Conservation (phyloP, 179 eudicot genomes). For the Vitellaria paradoxa region DNA sequence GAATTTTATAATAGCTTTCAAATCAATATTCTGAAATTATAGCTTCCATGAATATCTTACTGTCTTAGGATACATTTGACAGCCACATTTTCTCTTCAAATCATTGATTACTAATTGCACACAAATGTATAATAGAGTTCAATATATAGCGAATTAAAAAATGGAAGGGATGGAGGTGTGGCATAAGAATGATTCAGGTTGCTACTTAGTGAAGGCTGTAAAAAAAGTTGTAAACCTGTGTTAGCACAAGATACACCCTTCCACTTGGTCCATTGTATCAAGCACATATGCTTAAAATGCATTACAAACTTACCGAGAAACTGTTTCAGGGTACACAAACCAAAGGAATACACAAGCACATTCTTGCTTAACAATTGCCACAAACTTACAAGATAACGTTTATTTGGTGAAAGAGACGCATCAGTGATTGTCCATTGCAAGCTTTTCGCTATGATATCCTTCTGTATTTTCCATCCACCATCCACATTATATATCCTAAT, state of each 20-base stretch:
- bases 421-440: slow-evolving; percentile 90
- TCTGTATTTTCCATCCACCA: slow-evolving; percentile 66
- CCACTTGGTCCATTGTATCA: neutral
- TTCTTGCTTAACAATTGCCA: slow-evolving; percentile 5
- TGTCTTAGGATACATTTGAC: too few species aligned
- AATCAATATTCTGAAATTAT: neutral
- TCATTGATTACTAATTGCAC: neutral
- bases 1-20: neutral
- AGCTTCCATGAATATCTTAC: neutral
- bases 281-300: neutral
- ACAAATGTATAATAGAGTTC: neutral
- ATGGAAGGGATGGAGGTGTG: neutral
- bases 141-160: neutral
- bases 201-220: neutral
- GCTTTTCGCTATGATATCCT: slow-evolving; percentile 68
- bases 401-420: slow-evolving; percentile 83
- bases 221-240: neutral
- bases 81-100: neutral
- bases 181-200: neutral
- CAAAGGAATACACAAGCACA: neutral
- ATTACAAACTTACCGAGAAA: neutral
- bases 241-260: neutral
- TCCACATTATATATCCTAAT: slow-evolving; percentile 72
- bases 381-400: slow-evolving; percentile 65
- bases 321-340: neutral